Percentiles rank a stretch among this genome's conserved stretches.
phyloP scores from a whole-genome alignment of 1,139 yeast species.

The Lodderomyces margitis region DNA sequence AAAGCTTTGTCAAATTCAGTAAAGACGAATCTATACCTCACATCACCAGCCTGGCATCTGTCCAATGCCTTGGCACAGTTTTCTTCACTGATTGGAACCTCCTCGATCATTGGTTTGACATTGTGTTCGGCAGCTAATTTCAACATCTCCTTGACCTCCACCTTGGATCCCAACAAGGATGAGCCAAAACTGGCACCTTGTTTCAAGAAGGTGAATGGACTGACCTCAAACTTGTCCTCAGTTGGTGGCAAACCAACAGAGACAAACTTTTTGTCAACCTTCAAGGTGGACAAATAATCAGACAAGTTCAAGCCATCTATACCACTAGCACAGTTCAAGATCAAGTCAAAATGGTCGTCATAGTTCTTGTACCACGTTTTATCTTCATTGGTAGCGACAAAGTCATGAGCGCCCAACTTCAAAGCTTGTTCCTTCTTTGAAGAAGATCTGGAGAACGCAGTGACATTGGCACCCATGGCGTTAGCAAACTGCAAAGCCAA shows the following conservation, averaged over 20 bases:
- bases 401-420: constrained; percentile 39
- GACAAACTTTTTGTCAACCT: constrained; percentile 47
- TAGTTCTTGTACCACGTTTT: constrained; percentile 30
- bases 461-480: constrained; percentile 42
- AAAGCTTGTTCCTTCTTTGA: constrained; percentile 36
- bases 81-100: constrained; percentile 35
- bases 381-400: constrained; percentile 40
- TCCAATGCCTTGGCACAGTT: constrained; percentile 29
- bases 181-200: constrained; percentile 33
- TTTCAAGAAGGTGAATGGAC: constrained; percentile 28
- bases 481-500: constrained; percentile 41
- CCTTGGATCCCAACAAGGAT: constrained; percentile 36
- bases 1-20: constrained; percentile 52
- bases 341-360: constrained; percentile 41
- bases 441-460: constrained; percentile 38
- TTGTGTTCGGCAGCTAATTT: constrained; percentile 38
- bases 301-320: constrained; percentile 34
- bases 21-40: constrained; percentile 62
- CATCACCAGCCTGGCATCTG: constrained; percentile 46
- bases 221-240: constrained; percentile 24
- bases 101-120: constrained; percentile 44
- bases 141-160: constrained; percentile 39
- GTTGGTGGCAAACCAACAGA: constrained; percentile 54
- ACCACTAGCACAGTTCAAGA: constrained; percentile 49
- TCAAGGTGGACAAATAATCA: constrained; percentile 31